Conservation (phyloP, 345 rosid genomes). For the Sonneratia alba region DNA sequence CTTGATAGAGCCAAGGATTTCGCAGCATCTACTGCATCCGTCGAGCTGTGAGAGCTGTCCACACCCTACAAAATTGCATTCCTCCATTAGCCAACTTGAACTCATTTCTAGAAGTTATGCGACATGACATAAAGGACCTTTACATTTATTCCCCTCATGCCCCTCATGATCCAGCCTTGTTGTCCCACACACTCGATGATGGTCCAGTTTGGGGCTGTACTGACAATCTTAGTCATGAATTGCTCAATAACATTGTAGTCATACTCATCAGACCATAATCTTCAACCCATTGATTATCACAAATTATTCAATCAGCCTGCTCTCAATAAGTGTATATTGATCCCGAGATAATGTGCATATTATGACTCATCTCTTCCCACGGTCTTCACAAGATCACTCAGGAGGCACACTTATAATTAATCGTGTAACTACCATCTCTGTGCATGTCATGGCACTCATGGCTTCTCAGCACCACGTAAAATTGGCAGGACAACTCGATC, state of each 20-base stretch:
- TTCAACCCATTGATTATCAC: too few relatives aligned
- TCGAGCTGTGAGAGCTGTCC: constrained; percentile 58
- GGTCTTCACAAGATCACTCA: background rate
- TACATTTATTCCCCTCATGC: too few relatives aligned
- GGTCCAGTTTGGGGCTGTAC: too few relatives aligned
- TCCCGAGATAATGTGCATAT: too few relatives aligned
- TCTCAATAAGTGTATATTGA: too few relatives aligned
- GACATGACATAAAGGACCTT: background rate
- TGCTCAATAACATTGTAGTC: background rate
- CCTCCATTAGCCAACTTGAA: background rate
- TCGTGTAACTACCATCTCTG: background rate
- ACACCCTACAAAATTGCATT: constrained; percentile 1
- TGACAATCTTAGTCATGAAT: background rate
- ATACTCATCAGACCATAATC: too few relatives aligned
- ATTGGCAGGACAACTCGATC: background rate
- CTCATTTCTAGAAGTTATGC: background rate
- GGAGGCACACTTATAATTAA: too few relatives aligned
- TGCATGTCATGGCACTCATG: background rate
- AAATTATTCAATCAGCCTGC: too few relatives aligned
- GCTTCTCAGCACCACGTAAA: background rate
- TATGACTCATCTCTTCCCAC: background rate
- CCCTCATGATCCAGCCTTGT: too few relatives aligned
- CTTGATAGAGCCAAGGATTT: constrained; percentile 54
- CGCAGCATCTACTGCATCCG: constrained; percentile 77
- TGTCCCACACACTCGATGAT: too few relatives aligned